Base-by-base conservation (phyloP, 108 stramenopile genomes). In the Cyclotella kingstonii region DNA sequence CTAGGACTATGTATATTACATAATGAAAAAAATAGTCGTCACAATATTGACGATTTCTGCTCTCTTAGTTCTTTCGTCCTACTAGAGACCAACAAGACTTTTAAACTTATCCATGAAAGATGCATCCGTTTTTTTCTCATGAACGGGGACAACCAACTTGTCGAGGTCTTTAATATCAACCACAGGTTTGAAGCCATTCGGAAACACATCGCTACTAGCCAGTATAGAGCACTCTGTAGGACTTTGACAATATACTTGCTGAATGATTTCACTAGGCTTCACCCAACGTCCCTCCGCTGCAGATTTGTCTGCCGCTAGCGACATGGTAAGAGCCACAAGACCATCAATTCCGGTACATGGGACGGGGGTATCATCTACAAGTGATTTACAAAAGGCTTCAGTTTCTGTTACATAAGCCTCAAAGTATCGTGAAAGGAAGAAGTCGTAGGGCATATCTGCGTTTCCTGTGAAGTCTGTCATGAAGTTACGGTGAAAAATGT, bases 361-460 rank as follows among this genome's bases (percentile, higher is more conserved):
- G 19, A 90, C 90, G 18, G 94, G 87, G 38, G 75, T 80, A 74
- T 95, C 94, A 47, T 97, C 85, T 28, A 93, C 94, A 4, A 97
- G 78, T 43, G 92, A 92, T 49, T 96, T 80, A 76, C 93, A 92
- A 72, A 97, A 97, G 6, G 90, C 91, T 58, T 91, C 76, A 10
- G 94, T 95, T 68, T 97, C 94, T 38, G 89, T 83, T 7, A 90
- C 90, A 48, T 94, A 94, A 9, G 94, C 94, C 78, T 97, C 96
- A 61, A 95, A 95, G 83, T 97, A 97, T 44, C 96, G 94, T 49
- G 73, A 73, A 8, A 94, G 73, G 83, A 97, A 97, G 73, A 97
- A 97, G 71, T 97, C 95, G 68, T 84, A 97, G 6, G 96, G 96
- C 95, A 97, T 91, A 66, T 97, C 96, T 33, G 96, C 96, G 64